Conservation (phyloP, 129 eudicot species). For the Mikania micrantha region DNA sequence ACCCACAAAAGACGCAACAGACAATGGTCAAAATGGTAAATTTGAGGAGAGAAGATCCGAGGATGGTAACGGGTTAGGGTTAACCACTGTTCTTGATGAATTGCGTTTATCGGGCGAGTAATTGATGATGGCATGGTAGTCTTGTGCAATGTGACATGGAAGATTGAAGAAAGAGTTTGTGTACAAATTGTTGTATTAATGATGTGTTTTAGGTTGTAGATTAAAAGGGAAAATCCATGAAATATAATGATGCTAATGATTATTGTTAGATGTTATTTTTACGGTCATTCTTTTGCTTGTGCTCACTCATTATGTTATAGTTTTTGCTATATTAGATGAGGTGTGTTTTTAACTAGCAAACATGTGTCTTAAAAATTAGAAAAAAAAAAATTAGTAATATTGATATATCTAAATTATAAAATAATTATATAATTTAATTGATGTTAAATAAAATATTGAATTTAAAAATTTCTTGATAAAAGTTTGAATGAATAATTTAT, state of each 20-base stretch:
- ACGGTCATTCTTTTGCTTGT: not conserved
- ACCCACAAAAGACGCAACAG: conserved; percentile 28
- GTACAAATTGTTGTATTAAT: conserved; percentile 37
- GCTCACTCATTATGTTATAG: not conserved
- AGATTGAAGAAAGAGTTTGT: conserved; percentile 17
- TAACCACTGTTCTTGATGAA: conserved; percentile 49
- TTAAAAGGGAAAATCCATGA: not conserved
- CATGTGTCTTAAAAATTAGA: too few species aligned
- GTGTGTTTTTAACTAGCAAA: too few species aligned
- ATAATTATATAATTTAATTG: too few species aligned
- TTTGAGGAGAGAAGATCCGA: conserved; percentile 2
- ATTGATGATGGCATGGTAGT: not conserved
- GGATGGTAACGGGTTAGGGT: conserved; percentile 41
- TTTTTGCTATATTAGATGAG: not conserved
- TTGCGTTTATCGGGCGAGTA: conserved; percentile 50
- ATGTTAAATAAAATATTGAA: too few species aligned
- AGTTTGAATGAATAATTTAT: too few species aligned
- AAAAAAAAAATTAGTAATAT: too few species aligned
- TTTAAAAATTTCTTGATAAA: too few species aligned
- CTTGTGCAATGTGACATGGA: not conserved
- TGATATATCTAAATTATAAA: too few species aligned
- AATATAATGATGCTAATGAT: not conserved
- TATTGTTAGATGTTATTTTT: conserved; percentile 30
- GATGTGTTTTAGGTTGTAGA: conserved; percentile 16
- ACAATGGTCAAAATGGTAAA: conserved; percentile 31